Evolutionary conservation across 768 basidiomycete species (phyloP).

Genomic region (Pholiota microspora): DNA sequence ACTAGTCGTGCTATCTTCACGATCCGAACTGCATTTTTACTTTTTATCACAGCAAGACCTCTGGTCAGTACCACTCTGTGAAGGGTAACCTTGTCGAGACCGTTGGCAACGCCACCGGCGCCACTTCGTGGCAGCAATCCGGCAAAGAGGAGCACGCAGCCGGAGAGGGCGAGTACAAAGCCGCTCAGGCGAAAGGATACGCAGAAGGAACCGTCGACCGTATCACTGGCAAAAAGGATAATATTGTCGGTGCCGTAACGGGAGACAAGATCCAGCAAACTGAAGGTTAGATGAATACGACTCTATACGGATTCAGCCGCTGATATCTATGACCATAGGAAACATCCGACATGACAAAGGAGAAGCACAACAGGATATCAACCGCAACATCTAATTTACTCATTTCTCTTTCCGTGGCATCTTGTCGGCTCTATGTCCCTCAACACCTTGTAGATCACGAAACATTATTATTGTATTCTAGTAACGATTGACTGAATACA

Average conservation of each 20-base stretch:
- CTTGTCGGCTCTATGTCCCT: too few relatives aligned
- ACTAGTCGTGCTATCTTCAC: too few relatives aligned
- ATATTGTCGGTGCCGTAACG: conserved; percentile 48
- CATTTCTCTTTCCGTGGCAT: too few relatives aligned
- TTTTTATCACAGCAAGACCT: conserved; percentile 40
- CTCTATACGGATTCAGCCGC: not conserved
- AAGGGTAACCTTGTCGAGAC: conserved; percentile 41
- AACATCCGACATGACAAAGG: conserved; percentile 57
- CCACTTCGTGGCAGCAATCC: conserved; percentile 40
- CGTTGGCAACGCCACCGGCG: conserved; percentile 49
- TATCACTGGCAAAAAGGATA: conserved; percentile 44
- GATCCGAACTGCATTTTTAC: too few relatives aligned
- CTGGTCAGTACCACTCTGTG: conserved; percentile 41
- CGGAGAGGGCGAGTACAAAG: conserved; percentile 51
- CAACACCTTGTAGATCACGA: too few relatives aligned
- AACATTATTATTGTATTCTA: too few relatives aligned
- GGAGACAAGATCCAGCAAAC: conserved; percentile 47
- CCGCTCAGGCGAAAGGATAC: conserved; percentile 49
- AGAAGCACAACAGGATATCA: conserved; percentile 50
- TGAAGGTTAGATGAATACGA: conserved; percentile 29
- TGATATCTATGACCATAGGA: conserved; percentile 31
- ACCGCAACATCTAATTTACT: conserved; percentile 20
- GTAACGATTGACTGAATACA: too few relatives aligned
- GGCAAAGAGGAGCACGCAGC: conserved; percentile 51
- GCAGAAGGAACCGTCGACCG: conserved; percentile 47